Percentiles rank a stretch among this genome's conserved stretches.
Conservation (phyloP, 31 red algal species). For the Odonthalia washingtoniensis region DNA sequence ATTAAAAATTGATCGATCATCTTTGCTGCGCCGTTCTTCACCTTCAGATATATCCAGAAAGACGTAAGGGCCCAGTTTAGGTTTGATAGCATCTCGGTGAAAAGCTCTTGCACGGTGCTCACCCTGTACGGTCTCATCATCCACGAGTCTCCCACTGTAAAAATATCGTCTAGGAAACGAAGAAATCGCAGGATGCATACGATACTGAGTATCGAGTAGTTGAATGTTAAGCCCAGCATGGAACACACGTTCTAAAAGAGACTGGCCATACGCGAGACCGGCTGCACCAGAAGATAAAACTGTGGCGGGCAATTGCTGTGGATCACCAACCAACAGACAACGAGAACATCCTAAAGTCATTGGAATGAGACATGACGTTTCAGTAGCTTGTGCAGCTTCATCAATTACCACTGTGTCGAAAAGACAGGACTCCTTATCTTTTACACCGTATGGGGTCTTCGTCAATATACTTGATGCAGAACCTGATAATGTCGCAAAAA, state of each 20-base stretch:
- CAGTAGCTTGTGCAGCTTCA: conserved; percentile 91
- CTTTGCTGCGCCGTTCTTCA: conserved; percentile 59
- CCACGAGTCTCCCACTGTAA: conserved; percentile 79
- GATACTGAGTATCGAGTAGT: conserved; percentile 95
- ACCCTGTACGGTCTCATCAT: conserved; percentile 76
- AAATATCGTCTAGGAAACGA: conserved; percentile 89
- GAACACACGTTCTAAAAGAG: conserved; percentile 82
- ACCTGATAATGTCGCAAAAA: conserved; percentile 94
- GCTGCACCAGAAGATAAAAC: conserved; percentile 68
- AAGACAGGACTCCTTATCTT: conserved; percentile 3
- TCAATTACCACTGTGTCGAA: conserved; percentile 93
- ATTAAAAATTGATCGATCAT: conserved; percentile 80
- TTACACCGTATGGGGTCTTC: background rate
- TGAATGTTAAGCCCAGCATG: conserved; percentile 57
- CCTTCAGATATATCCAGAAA: conserved; percentile 88
- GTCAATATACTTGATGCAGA: conserved; percentile 82
- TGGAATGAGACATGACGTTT: conserved; percentile 83
- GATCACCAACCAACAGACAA: conserved; percentile 89
- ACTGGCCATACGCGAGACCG: conserved; percentile 67
- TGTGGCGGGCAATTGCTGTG: conserved; percentile 92
- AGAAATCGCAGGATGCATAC: conserved; percentile 98
- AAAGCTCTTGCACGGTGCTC: conserved; percentile 57
- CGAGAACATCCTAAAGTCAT: conserved; percentile 76
- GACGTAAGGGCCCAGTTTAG: conserved; percentile 87
- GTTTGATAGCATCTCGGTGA: conserved; percentile 62